Conservation (phyloP, 192 early-diverging fungal genomes). For the Coemansia sp. region DNA sequence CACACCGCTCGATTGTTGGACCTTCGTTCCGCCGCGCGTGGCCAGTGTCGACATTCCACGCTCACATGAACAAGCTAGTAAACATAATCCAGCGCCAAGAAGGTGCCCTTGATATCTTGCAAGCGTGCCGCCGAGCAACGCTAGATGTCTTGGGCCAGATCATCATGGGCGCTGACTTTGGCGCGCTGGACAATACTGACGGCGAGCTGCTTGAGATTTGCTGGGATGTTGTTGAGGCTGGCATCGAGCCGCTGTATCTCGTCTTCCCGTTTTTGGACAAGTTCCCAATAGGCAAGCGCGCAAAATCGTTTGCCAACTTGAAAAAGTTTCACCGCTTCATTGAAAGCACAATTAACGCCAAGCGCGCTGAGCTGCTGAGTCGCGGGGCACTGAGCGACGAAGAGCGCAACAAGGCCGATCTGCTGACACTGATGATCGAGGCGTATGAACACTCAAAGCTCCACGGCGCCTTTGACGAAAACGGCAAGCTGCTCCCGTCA, state of each 20-base stretch:
- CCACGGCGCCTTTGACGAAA: conserved; percentile 47
- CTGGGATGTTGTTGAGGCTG: conserved; percentile 50
- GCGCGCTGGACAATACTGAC: conserved; percentile 43
- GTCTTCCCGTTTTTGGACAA: conserved; percentile 55
- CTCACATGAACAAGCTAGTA: conserved; percentile 33
- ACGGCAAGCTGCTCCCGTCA: conserved; percentile 42
- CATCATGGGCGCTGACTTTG: conserved; percentile 52
- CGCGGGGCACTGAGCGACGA: conserved; percentile 36
- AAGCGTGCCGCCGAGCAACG: conserved; percentile 43
- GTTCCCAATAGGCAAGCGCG: conserved; percentile 39
- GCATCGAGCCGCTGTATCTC: conserved; percentile 46
- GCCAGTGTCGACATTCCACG: conserved; percentile 40
- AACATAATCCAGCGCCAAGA: conserved; percentile 16
- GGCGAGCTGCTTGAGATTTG: conserved; percentile 47
- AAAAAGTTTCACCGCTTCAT: conserved; percentile 46
- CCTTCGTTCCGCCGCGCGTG: conserved; percentile 50
- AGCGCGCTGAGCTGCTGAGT: conserved; percentile 23
- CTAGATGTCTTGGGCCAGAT: conserved; percentile 48
- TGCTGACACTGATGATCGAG: conserved; percentile 62
- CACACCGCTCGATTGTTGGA: conserved; percentile 44
- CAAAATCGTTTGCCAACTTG: conserved; percentile 38
- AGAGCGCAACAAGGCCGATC: conserved; percentile 49
- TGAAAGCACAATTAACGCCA: conserved; percentile 38
- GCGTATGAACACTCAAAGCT: conserved; percentile 48
- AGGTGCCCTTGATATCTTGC: conserved; percentile 21